Evolutionary conservation across 2,329 filamentous ascomycete species (phyloP).

Genomic region (Didymella sp.): DNA sequence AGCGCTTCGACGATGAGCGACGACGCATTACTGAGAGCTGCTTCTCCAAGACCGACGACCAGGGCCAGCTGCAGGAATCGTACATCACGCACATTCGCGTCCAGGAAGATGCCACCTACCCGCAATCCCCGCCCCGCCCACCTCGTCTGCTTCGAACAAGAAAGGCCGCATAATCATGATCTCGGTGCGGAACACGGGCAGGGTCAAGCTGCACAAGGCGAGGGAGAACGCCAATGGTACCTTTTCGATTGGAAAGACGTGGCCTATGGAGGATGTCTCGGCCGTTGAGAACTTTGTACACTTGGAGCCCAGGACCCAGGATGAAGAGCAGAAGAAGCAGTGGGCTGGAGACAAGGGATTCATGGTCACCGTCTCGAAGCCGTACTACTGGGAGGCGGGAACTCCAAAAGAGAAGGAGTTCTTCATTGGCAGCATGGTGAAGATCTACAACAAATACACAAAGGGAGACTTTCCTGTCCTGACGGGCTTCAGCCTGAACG

Average conservation of each 20-base stretch:
- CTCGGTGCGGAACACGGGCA: conserved; percentile 87
- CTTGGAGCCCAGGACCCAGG: conserved; percentile 62
- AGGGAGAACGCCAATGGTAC: conserved; percentile 92
- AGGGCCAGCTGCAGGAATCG: conserved; percentile 85
- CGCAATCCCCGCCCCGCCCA: conserved; percentile 85
- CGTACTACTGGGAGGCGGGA: conserved; percentile 96
- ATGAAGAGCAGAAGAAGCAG: conserved; percentile 67
- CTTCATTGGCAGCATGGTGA: conserved; percentile 94
- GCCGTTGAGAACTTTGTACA: conserved; percentile 83
- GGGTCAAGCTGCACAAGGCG: conserved; percentile 95
- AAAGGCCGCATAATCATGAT: conserved; percentile 93
- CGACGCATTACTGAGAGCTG: conserved; percentile 91
- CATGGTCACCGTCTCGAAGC: conserved; percentile 85
- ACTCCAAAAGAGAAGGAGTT: conserved; percentile 98
- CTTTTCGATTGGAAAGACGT: conserved; percentile 98
- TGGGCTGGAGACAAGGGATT: conserved; percentile 89
- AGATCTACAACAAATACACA: conserved; percentile 97
- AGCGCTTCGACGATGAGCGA: conserved; percentile 97
- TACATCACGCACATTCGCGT: conserved; percentile 98
- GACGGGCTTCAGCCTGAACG: conserved; percentile 79
- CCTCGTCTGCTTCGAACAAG: conserved; percentile 74
- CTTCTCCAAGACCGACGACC: conserved; percentile 86
- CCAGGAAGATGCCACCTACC: conserved; percentile 82
- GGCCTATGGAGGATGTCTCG: conserved; percentile 90
- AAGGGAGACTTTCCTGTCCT: conserved; percentile 72